Conservation (phyloP, 106 monocot species). For the Platanthera guangdongensis region DNA sequence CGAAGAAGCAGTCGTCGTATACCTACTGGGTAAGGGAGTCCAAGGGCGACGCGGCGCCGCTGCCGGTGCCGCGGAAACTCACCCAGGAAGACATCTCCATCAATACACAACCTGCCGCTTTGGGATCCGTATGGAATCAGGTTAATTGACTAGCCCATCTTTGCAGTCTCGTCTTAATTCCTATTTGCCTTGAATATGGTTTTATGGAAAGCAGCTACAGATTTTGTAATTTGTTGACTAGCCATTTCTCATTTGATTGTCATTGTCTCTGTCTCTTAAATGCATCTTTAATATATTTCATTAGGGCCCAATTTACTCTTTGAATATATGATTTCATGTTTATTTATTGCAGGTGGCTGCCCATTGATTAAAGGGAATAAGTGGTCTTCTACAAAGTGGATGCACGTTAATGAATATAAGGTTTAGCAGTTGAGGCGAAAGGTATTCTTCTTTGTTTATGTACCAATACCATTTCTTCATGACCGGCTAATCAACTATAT, state of each 20-base stretch:
- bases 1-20: conserved; percentile 59
- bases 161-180: neutral
- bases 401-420: conserved; percentile 44
- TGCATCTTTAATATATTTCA: neutral
- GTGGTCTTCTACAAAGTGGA: conserved; percentile 51
- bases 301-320: neutral
- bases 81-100: conserved; percentile 50
- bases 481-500: no score
- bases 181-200: neutral
- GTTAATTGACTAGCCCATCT: conserved; percentile 10
- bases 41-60: conserved; percentile 68
- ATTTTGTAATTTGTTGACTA: neutral
- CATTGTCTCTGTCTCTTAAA: neutral
- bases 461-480: no score
- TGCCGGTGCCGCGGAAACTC: conserved; percentile 74
- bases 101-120: conserved; percentile 18
- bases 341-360: conserved; percentile 27
- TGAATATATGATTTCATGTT: neutral
- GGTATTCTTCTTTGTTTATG: neutral
- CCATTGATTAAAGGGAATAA: conserved; percentile 44
- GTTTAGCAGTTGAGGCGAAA: conserved; percentile 7
- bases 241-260: neutral
- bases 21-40: conserved; percentile 86
- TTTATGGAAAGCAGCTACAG: neutral
- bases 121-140: conserved; percentile 99